phyloP scores from a whole-genome alignment of 768 basidiomycete species.

The Lactarius trivialis region DNA sequence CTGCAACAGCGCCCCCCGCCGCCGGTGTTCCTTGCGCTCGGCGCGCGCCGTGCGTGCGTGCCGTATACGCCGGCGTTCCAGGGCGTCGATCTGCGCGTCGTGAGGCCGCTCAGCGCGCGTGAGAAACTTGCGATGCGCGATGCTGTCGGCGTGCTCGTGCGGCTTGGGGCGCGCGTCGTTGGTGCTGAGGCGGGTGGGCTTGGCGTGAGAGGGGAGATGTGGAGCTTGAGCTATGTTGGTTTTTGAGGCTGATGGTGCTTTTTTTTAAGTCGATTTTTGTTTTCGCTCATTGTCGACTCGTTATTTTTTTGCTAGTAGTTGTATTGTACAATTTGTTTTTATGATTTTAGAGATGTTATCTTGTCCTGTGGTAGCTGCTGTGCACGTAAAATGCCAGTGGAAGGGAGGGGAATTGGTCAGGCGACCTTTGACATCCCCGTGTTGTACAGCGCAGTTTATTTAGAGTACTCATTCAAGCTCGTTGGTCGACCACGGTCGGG shows the following conservation, averaged over 20 bases:
- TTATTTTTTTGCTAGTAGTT: neutral
- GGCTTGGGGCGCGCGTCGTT: conserved; percentile 15
- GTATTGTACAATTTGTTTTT: neutral
- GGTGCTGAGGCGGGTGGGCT: conserved; percentile 11
- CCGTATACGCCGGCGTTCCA: conserved; percentile 24
- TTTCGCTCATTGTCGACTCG: neutral
- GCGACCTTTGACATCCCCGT: no score
- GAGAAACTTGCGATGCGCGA: conserved; percentile 23
- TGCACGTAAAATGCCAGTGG: no score
- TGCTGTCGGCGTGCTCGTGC: conserved; percentile 16
- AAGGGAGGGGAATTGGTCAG: no score
- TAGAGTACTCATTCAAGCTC: no score
- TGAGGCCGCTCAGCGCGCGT: conserved; percentile 20
- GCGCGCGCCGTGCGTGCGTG: conserved; percentile 22
- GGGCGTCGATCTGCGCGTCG: conserved; percentile 22
- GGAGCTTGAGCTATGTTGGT: conserved; percentile 24
- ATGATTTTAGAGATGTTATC: neutral
- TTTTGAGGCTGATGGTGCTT: conserved; percentile 5
- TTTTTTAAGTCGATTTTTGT: neutral
- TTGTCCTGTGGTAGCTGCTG: no score
- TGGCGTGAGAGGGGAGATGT: conserved; percentile 22
- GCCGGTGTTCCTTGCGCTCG: conserved; percentile 22
- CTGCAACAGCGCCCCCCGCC: conserved; percentile 1
- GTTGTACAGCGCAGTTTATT: no score
- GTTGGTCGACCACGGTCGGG: no score